Evolutionary conservation across 73 alveolate genomes (phyloP), one percentile per base, ranked within the genome.

Genomic region (Paramecium primaurelia): DNA sequence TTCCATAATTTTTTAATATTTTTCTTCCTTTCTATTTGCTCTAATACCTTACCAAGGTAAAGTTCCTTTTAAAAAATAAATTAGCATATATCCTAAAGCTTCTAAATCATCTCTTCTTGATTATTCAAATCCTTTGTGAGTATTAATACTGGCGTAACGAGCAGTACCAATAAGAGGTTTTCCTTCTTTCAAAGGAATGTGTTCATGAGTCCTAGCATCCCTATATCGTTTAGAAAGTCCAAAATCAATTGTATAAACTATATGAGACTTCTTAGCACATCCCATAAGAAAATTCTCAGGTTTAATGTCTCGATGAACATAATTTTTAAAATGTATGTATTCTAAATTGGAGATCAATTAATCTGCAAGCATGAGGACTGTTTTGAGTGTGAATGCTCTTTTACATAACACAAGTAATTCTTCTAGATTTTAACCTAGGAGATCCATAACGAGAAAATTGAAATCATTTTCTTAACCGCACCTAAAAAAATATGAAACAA

Each of bases 41-140:
- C 94, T 86, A 93, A 96, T 94, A 1, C 99, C 99, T 86, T 96
- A 97, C 99, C 99, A 98, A 28, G 99, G 99, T 54, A 95, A 69
- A 36, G 88, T 88, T 26, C 97, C 96, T 30, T 94, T 93, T 44
- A 68, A 25, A 93, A 95, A 95, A 54, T 95, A 95, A 87, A 95
- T 90, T 75, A 97, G 71, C 44, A 96, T 96, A 25, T 96, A 96
- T 5, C 98, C 98, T 26, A 95, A 49, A 59, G 96, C 92, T 71
- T 96, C 98, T 20, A 96, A 58, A 71, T 96, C 98, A 94, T 94
- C 94, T 85, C 99, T 88, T 40, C 99, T 93, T 47, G 98, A 90
- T 80, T 97, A 95, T 92, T 97, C 99, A 36, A 95, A 84, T 42
- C 98, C 98, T 68, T 91, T 85, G 90, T 96, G 98, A 34, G 98